Conservation (phyloP, 2,329 filamentous ascomycete genomes). For the Pseudopyricularia javanii region DNA sequence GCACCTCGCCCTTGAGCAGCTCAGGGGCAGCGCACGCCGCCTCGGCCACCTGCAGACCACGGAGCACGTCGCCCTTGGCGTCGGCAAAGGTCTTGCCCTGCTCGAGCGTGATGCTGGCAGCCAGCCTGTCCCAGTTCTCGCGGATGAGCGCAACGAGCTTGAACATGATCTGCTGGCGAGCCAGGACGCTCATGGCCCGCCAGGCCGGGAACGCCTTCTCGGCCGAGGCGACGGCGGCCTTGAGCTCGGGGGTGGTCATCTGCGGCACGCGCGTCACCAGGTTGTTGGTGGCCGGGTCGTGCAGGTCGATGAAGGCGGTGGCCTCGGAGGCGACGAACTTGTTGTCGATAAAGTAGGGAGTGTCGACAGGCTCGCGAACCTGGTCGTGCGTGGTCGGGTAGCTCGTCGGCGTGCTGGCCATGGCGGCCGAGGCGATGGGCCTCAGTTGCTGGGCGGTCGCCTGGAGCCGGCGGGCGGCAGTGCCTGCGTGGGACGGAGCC, state of each 20-base stretch:
- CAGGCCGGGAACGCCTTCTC: constrained; percentile 64
- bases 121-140: constrained; percentile 75
- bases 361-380: constrained; percentile 52
- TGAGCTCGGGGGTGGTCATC: constrained; percentile 66
- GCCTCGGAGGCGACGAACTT: constrained; percentile 57
- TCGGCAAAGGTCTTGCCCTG: constrained; percentile 84
- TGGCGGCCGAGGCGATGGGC: constrained; percentile 22
- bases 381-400: constrained; percentile 64
- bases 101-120: constrained; percentile 75
- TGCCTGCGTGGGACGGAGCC: constrained; percentile 1
- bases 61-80: constrained; percentile 68
- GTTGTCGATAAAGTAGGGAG: constrained; percentile 75
- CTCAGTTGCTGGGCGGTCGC: constrained; percentile 43
- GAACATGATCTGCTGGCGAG: constrained; percentile 78
- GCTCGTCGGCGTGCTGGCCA: constrained; percentile 37
- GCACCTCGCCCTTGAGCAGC: constrained; percentile 69
- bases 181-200: constrained; percentile 59
- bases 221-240: constrained; percentile 62
- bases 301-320: constrained; percentile 63
- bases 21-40: constrained; percentile 70
- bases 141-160: constrained; percentile 68
- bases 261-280: constrained; percentile 74
- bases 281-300: constrained; percentile 78
- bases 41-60: constrained; percentile 76
- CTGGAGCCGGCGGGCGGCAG: constrained; percentile 34